A percentile compares a stretch with the other conserved stretches of the same genome.
Evolutionary conservation across 257 asterid genomes (phyloP).

Genomic region (Thymus quinquecostatus): DNA sequence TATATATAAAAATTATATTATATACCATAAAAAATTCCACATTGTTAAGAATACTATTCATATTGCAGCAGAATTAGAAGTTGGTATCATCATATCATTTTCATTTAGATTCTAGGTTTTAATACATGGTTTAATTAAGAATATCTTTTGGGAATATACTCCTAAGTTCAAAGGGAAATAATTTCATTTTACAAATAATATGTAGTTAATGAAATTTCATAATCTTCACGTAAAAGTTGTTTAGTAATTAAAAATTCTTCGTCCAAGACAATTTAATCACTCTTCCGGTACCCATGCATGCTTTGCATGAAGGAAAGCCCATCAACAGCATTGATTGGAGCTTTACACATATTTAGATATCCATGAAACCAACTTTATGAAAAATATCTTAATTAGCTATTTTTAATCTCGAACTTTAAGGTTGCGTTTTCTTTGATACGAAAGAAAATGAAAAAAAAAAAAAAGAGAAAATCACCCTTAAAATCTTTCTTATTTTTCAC

Average conservation of each 20-base stretch:
- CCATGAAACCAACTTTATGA: not conserved
- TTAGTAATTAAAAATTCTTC: not conserved
- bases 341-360: not conserved
- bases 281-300: not conserved
- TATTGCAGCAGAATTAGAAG: not conserved
- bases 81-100: not conserved
- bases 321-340: too few species aligned
- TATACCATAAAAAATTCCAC: not conserved
- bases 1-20: not conserved
- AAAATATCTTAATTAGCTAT: not conserved
- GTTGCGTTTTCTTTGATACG: too few species aligned
- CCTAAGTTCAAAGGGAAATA: not conserved
- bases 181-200: not conserved
- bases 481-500: too few species aligned
- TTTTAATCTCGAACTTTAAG: not conserved
- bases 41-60: not conserved
- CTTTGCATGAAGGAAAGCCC: slow-evolving; percentile 2
- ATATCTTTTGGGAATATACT: not conserved
- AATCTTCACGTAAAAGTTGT: not conserved
- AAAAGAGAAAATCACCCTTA: too few species aligned
- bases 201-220: not conserved
- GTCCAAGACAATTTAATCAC: not conserved
- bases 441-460: too few species aligned
- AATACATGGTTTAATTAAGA: not conserved
- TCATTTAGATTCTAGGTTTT: not conserved